Evolutionary conservation across 2,329 filamentous ascomycete genomes (phyloP).

Genomic region (Aureobasidium sp.): DNA sequence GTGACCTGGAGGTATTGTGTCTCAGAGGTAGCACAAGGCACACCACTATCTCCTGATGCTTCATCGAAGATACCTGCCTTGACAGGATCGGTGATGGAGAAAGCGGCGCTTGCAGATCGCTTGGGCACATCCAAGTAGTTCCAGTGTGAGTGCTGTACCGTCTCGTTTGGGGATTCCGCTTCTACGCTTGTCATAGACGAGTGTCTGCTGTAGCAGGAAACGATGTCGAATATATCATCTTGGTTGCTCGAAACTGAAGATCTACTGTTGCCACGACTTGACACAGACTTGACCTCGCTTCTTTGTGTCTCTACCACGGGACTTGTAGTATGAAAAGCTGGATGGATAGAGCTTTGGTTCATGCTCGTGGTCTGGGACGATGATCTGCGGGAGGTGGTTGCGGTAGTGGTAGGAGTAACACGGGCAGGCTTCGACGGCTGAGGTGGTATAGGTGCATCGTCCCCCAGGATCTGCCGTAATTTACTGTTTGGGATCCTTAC

Average conservation of each 20-base stretch:
- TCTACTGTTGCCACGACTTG: conserved; percentile 14
- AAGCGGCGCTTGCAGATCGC: conserved; percentile 18
- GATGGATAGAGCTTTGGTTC: background rate
- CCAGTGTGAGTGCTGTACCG: conserved; percentile 18
- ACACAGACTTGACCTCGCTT: background rate
- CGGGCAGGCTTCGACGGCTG: background rate
- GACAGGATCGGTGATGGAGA: conserved; percentile 21
- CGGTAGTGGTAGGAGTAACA: background rate
- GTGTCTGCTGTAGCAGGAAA: conserved; percentile 31
- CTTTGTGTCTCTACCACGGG: background rate
- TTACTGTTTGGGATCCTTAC: conserved; percentile 20
- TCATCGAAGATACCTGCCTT: conserved; percentile 24
- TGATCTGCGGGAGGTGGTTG: background rate
- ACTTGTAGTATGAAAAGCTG: conserved; percentile 1
- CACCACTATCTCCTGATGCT: background rate
- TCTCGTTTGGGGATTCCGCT: conserved; percentile 18
- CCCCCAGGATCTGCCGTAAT: conserved; percentile 9
- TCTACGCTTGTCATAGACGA: conserved; percentile 35
- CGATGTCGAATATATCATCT: conserved; percentile 17
- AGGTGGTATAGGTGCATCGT: background rate
- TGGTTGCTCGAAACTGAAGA: conserved; percentile 28
- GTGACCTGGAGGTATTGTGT: background rate
- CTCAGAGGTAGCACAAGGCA: conserved; percentile 11
- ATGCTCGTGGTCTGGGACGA: background rate
- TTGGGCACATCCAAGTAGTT: conserved; percentile 16